Evolutionary conservation across 345 rosid genomes (phyloP), one percentile per base, ranked within the genome.

Genomic region (Salix udensis): DNA sequence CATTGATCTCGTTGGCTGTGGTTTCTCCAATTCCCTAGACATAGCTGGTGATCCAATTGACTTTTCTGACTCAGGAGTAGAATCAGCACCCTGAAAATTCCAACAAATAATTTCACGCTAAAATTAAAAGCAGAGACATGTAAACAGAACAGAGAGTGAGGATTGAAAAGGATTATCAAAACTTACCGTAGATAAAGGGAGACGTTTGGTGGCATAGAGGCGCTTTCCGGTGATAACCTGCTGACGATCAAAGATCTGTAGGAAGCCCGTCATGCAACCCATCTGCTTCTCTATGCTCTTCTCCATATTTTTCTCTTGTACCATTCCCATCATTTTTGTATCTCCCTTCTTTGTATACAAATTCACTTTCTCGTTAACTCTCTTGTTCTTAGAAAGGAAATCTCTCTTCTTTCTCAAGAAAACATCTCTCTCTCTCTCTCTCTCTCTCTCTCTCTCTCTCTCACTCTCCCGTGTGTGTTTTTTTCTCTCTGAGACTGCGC

Each of bases 241-340:
- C 67, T 88, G 88, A 64, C 97, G 97, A 79, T 96, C 99, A 78
- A 96, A 93, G 83, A 96, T 93, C 84, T 96, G 94, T 79, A 93
- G 85, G 88, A 96, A 92, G 44, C 98, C 99, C 67, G 98, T 84
- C 97, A 96, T 92, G 92, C 99, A 96, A 0, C 99, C 99, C 72
- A 90, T 87, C 52, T 91, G 96, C 84, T 88, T 89, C 81, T 90
- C 87, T 34, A 89, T 81, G 70, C 88, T 89, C 76, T 87, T 90
- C 84, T 91, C 94, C 6, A 87, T 80, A 75, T 80, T 84, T 80
- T 81, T 86, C 24, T 89, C 90, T 53, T 79, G 89, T 53, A 87
- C 84, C 15, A 88, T 30, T 8, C 89, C 89, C 21, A 84, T 83
- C 80, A 79, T 84, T 86, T 86, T 80, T 83, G 70, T 62, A 73